Percentiles rank a stretch among this genome's conserved stretches.
Conservation (phyloP, 108 stramenopile genomes). For the Thalassiosira profunda region DNA sequence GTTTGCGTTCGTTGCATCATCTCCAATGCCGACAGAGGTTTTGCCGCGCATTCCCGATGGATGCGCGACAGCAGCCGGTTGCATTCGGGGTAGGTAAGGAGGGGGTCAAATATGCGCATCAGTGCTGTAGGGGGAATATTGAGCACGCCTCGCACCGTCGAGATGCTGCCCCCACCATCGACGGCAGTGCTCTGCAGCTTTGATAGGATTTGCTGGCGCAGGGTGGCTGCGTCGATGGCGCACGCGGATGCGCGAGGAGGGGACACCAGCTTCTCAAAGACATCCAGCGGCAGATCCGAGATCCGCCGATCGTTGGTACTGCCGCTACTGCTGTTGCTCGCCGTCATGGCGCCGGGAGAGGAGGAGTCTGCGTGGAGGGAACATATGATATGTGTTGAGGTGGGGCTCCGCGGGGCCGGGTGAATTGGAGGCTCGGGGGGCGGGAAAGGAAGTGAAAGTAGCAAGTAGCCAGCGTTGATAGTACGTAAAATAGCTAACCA, state of each 20-base stretch:
- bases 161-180: background rate
- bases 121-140: conserved; percentile 45
- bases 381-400: no score
- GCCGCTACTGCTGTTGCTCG: conserved; percentile 1
- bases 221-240: conserved; percentile 4
- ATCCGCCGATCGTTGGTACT: conserved; percentile 57
- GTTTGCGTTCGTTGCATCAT: conserved; percentile 17
- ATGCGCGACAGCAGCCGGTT: conserved; percentile 46
- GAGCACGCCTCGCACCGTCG: conserved; percentile 67
- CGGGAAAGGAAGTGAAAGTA: no score
- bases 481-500: no score
- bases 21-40: conserved; percentile 38
- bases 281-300: conserved; percentile 56
- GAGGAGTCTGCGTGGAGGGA: no score
- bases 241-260: conserved; percentile 1
- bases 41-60: conserved; percentile 42
- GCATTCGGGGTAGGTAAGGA: conserved; percentile 73
- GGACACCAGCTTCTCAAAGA: conserved; percentile 63
- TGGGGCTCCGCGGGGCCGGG: no score
- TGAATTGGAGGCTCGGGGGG: no score
- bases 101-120: conserved; percentile 70
- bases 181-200: conserved; percentile 21
- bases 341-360: no score
- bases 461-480: no score
- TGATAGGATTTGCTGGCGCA: conserved; percentile 34